Evolutionary conservation across 1,139 yeast genomes (phyloP), one percentile per base, ranked within the genome.

Genomic region (Maudiozyma humilis): DNA sequence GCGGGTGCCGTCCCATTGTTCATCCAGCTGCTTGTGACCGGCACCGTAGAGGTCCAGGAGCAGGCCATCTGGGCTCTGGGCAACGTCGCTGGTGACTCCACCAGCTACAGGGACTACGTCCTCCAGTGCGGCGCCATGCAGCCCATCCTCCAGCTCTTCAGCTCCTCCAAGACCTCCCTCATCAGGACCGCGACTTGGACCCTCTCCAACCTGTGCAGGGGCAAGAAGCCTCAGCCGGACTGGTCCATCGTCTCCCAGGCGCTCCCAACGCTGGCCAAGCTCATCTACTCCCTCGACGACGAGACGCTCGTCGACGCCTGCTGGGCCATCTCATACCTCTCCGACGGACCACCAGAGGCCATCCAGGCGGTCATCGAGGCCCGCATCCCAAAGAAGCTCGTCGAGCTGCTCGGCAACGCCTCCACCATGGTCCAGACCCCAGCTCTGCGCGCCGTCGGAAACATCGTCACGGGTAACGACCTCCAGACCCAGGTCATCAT

Each of bases 31-130:
- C 74, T 93, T 56, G 75, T 77, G 56, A 83, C 95, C 5, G 79
- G 78, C 49, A 86, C 94, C 41, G 71, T 81, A 45, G 98, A 93
- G 62, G 96, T 93, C 47, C 86, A 87, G 66, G 98, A 91, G 64
- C 98, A 91, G 70, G 97, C 97, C 17, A 91, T 91, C 55, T 91
- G 98, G 98, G 98, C 98, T 32, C 72, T 91, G 56, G 98, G 98
- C 67, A 93, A 91, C 65, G 96, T 91, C 64, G 97, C 98, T 27
- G 98, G 98, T 66, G 98, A 91, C 65, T 85, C 95, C 17, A 76
- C 96, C 15, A 73, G 73, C 44, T 87, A 82, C 71, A 79, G 98
- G 69, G 97, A 91, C 67, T 81, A 75, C 56, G 98, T 91, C 36
- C 73, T 91, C 56, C 69, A 73, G 38, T 82, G 88, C 57, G 82